A percentile compares a stretch with the other conserved stretches of the same genome.
Evolutionary conservation across 2,329 filamentous ascomycete species (phyloP).

Genomic region (Stagonosporopsis cucurbitacearum): DNA sequence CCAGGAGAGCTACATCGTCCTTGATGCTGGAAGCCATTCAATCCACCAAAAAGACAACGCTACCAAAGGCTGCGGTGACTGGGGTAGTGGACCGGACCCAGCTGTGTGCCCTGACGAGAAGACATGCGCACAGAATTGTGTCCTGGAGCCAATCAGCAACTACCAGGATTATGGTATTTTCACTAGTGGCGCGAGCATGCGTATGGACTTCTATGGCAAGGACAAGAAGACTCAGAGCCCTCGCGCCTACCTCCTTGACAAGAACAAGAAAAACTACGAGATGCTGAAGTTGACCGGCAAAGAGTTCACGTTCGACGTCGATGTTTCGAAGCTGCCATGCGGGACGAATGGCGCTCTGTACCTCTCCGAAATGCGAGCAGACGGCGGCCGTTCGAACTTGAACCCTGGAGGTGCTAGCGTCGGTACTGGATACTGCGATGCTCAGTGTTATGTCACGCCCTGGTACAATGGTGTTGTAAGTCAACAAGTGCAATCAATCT

Average conservation of each 20-base stretch:
- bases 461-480: conserved; percentile 49
- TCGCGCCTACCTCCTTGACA: conserved; percentile 69
- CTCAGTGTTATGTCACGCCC: conserved; percentile 54
- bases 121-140: conserved; percentile 63
- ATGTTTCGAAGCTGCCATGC: conserved; percentile 57
- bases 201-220: conserved; percentile 53
- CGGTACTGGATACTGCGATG: conserved; percentile 64
- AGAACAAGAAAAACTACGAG: conserved; percentile 66
- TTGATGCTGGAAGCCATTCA: conserved; percentile 57
- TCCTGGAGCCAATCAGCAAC: conserved; percentile 61
- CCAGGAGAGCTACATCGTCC: conserved; percentile 57
- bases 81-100: conserved; percentile 45
- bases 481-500: conserved; percentile 21
- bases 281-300: conserved; percentile 69
- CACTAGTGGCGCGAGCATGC: conserved; percentile 57
- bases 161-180: conserved; percentile 63
- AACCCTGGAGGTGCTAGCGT: conserved; percentile 63
- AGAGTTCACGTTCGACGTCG: conserved; percentile 76
- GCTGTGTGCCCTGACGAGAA: conserved; percentile 57
- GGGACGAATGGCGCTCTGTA: conserved; percentile 53
- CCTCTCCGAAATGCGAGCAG: conserved; percentile 48
- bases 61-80: conserved; percentile 42
- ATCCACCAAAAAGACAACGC: conserved; percentile 52
- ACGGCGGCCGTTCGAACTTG: conserved; percentile 44
- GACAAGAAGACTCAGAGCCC: conserved; percentile 51